Conservation (phyloP, 495 filamentous ascomycete genomes). For the Penicillium nucicola region DNA sequence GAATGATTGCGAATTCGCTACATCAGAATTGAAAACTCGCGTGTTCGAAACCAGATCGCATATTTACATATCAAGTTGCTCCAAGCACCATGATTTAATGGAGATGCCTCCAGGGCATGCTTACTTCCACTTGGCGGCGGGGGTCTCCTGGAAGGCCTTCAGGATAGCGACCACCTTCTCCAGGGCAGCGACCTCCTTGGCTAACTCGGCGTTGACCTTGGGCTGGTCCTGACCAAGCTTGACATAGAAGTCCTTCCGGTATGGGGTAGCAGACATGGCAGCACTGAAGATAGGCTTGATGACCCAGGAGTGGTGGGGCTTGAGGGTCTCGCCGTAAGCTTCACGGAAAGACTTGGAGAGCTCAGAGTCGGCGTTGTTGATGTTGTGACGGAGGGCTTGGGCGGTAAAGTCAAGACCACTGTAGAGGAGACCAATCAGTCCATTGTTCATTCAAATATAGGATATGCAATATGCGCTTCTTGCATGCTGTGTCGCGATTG, state of each 20-base stretch:
- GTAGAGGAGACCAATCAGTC: slow-evolving; percentile 2
- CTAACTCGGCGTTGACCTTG: slow-evolving; percentile 58
- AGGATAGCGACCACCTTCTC: slow-evolving; percentile 72
- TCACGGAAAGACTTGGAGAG: slow-evolving; percentile 80
- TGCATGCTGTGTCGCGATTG: slow-evolving; percentile 1
- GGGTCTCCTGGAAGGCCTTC: slow-evolving; percentile 64
- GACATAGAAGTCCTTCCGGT: slow-evolving; percentile 82
- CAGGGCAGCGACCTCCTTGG: slow-evolving; percentile 68
- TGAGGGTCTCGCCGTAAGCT: slow-evolving; percentile 82
- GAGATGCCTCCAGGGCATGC: slow-evolving; percentile 4
- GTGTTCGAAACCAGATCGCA: slow-evolving; percentile 18
- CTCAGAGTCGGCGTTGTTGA: slow-evolving; percentile 62
- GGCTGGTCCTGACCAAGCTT: slow-evolving; percentile 69
- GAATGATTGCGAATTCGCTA: slow-evolving; percentile 13
- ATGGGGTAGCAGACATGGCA: slow-evolving; percentile 89
- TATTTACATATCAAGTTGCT: slow-evolving; percentile 31
- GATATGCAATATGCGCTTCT: not conserved
- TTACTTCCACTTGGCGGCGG: slow-evolving; percentile 68
- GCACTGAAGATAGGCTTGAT: slow-evolving; percentile 86
- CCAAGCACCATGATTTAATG: slow-evolving; percentile 5
- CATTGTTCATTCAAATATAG: not conserved
- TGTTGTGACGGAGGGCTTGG: slow-evolving; percentile 75
- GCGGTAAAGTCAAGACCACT: slow-evolving; percentile 93
- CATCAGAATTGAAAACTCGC: slow-evolving; percentile 9
- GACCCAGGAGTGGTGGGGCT: slow-evolving; percentile 82